Conservation (phyloP, 495 filamentous ascomycete species). For the Hyphodiscus hymeniophilus region DNA sequence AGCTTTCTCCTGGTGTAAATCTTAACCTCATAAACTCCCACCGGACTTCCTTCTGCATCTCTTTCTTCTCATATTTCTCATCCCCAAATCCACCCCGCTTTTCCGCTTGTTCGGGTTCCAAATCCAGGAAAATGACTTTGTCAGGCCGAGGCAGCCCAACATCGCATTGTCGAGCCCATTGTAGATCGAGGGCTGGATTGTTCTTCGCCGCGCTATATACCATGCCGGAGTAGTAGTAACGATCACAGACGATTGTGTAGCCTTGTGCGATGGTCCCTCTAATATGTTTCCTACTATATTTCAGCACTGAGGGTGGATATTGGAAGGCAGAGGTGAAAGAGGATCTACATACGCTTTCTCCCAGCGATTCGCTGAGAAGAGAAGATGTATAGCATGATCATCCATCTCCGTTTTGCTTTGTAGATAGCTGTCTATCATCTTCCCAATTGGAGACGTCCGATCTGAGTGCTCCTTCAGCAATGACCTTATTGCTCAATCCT, state of each 20-base stretch:
- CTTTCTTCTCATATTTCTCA: constrained; percentile 80
- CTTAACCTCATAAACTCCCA: constrained; percentile 56
- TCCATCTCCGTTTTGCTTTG: constrained; percentile 65
- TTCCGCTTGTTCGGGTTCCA: constrained; percentile 63
- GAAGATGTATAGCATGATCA: constrained; percentile 88
- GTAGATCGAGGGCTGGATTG: constrained; percentile 56
- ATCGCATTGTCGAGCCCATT: constrained; percentile 78
- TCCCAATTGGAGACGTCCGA: constrained; percentile 79
- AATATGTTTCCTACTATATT: constrained; percentile 45
- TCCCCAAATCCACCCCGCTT: constrained; percentile 75
- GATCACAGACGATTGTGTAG: constrained; percentile 73
- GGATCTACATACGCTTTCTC: constrained; percentile 52
- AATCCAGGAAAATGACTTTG: constrained; percentile 75
- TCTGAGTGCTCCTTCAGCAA: constrained; percentile 40
- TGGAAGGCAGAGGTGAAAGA: background rate
- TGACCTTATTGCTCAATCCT: too few species aligned
- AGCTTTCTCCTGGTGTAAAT: constrained; percentile 11
- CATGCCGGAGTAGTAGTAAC: constrained; percentile 89
- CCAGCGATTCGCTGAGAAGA: constrained; percentile 97
- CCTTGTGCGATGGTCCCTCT: constrained; percentile 52
- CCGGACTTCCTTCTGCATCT: constrained; percentile 76
- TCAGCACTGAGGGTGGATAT: background rate
- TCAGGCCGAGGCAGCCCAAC: constrained; percentile 83
- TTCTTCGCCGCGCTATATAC: constrained; percentile 94
- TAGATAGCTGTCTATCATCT: constrained; percentile 84